Evolutionary conservation across 2,329 filamentous ascomycete genomes (phyloP).

Genomic region (Penicillium sp.): DNA sequence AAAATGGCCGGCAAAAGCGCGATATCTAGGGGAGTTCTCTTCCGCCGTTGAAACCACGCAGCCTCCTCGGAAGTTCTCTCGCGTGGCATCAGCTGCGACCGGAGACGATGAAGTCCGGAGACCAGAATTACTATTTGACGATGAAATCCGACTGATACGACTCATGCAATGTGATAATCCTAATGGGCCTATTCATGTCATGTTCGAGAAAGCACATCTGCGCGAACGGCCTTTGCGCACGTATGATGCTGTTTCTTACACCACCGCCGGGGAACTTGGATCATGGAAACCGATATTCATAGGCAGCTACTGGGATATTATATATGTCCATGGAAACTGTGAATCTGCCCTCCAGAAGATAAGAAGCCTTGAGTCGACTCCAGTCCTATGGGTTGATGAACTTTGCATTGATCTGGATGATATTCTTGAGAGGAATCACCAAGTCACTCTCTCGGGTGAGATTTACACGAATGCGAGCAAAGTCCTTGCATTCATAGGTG

Average conservation of each 20-base stretch:
- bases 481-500: background rate
- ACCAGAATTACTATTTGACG: background rate
- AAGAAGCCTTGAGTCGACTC: background rate
- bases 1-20: background rate
- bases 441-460: background rate
- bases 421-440: background rate
- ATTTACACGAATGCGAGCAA: background rate
- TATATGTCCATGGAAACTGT: background rate
- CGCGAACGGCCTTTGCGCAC: background rate
- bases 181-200: background rate
- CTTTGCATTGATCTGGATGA: slow-evolving; percentile 1
- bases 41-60: background rate
- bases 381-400: background rate
- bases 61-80: background rate
- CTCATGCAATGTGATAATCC: background rate
- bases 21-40: slow-evolving; percentile 1
- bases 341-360: background rate
- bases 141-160: slow-evolving; percentile 1
- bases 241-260: background rate
- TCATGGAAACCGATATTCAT: background rate
- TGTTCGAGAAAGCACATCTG: background rate
- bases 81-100: background rate
- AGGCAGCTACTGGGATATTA: background rate
- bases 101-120: background rate
- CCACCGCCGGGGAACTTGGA: background rate